Percentiles rank a stretch among this genome's conserved stretches.
phyloP scores from a whole-genome alignment of 495 filamentous ascomycete genomes.

The Hypoxylon crocopeplum region DNA sequence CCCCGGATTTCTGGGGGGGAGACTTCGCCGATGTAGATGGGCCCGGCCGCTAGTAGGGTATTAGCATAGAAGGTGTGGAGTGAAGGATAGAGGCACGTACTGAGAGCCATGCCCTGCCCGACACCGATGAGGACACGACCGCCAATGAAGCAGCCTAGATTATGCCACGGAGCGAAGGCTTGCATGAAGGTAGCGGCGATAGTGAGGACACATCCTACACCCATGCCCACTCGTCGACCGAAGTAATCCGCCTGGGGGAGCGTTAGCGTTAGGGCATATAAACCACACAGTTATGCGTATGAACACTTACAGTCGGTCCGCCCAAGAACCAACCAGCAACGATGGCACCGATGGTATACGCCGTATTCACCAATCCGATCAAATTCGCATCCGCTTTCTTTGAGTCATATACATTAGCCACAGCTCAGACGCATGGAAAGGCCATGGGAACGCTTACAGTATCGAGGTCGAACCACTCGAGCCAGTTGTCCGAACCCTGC shows the following conservation, averaged over 20 bases:
- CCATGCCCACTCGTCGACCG: slow-evolving; percentile 67
- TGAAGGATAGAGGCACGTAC: slow-evolving; percentile 46
- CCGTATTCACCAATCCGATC: slow-evolving; percentile 66
- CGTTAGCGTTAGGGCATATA: neutral
- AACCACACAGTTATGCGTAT: neutral
- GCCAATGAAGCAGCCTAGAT: slow-evolving; percentile 65
- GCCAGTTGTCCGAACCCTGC: slow-evolving; percentile 65
- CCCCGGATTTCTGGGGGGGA: slow-evolving; percentile 65
- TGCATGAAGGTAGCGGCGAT: slow-evolving; percentile 70
- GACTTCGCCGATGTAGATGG: slow-evolving; percentile 69
- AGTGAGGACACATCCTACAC: slow-evolving; percentile 60
- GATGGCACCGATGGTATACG: slow-evolving; percentile 69
- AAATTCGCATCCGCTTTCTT: slow-evolving; percentile 46
- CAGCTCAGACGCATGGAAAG: neutral
- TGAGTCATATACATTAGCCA: neutral
- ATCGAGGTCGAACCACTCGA: slow-evolving; percentile 61
- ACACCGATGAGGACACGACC: slow-evolving; percentile 69
- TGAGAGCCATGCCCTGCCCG: slow-evolving; percentile 69
- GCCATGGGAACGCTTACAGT: slow-evolving; percentile 41
- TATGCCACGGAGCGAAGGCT: slow-evolving; percentile 60
- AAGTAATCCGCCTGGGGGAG: slow-evolving; percentile 56
- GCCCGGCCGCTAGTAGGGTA: slow-evolving; percentile 48
- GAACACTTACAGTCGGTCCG: slow-evolving; percentile 51
- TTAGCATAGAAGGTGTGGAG: neutral
- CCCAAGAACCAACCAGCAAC: slow-evolving; percentile 67